These are phyloP conservation scores for Wallemia ichthyophaga DNA, from an alignment of 1,284 basidiomycete genomes.

Conservation along the genomic window DNA sequence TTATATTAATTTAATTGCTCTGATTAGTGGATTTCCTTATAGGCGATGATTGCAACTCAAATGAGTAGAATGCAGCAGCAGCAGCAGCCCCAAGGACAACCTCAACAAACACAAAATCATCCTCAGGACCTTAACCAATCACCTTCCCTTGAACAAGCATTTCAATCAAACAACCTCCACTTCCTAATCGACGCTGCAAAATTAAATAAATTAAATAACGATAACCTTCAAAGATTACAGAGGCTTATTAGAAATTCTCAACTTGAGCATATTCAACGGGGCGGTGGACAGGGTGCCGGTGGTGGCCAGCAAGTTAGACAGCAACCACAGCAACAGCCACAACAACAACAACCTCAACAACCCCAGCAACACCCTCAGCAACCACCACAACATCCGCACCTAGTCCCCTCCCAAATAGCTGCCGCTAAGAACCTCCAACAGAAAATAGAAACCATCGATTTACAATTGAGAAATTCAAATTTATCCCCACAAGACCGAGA, in stretches of 20 bases:
- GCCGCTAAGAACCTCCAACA: not conserved
- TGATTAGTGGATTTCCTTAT: not conserved
- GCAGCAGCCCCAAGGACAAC: not conserved
- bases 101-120: not conserved
- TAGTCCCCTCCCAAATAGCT: not conserved
- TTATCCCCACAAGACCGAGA: not conserved
- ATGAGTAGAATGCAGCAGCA: not conserved
- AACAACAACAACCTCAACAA: not conserved
- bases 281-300: no score
- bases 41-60: not conserved
- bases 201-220: not conserved
- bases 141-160: not conserved
- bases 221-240: not conserved
- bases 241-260: not conserved
- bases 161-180: not conserved
- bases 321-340: not conserved
- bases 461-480: not conserved
- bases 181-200: not conserved
- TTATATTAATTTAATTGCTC: not conserved
- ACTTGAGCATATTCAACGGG: not conserved
- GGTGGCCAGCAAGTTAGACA: no score
- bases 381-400: not conserved
- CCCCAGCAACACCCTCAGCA: not conserved
- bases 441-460: not conserved
- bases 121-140: not conserved